These are phyloP conservation scores for Yamadazyma taylorii DNA, from an alignment of 1,139 yeast species.

Conservation along the genomic window DNA sequence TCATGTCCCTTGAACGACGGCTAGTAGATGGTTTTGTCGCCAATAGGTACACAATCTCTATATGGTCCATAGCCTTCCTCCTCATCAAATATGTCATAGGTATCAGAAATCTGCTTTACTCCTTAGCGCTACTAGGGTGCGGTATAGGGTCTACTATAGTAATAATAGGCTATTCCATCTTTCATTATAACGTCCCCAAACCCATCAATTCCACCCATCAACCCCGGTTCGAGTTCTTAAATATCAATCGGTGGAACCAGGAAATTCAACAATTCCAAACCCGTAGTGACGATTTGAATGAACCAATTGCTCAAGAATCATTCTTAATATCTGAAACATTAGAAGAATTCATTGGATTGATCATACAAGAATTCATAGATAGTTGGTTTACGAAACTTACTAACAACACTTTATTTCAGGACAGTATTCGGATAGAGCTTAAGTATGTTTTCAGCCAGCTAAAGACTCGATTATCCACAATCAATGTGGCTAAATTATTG, in stretches of 20 bases:
- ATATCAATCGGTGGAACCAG: constrained; percentile 25
- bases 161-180: constrained; percentile 9
- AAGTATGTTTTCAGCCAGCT: constrained; percentile 42
- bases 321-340: constrained; percentile 54
- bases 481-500: constrained; percentile 59
- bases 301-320: constrained; percentile 49
- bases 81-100: constrained; percentile 5
- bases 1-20: no score
- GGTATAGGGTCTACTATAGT: constrained; percentile 9
- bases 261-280: constrained; percentile 16
- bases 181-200: constrained; percentile 9
- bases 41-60: no score
- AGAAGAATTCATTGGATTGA: constrained; percentile 50
- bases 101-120: constrained; percentile 5
- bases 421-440: constrained; percentile 51
- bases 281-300: constrained; percentile 10
- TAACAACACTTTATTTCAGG: constrained; percentile 49
- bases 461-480: constrained; percentile 34
- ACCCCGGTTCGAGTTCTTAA: constrained; percentile 26
- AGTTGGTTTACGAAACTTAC: constrained; percentile 65
- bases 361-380: constrained; percentile 60
- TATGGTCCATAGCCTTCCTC: no score
- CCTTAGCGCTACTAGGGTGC: constrained; percentile 2
- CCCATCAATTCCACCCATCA: neutral
- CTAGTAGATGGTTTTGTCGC: no score